Evolutionary conservation across 306 rosid species (phyloP).

Genomic region (Styphnolobium japonicum): DNA sequence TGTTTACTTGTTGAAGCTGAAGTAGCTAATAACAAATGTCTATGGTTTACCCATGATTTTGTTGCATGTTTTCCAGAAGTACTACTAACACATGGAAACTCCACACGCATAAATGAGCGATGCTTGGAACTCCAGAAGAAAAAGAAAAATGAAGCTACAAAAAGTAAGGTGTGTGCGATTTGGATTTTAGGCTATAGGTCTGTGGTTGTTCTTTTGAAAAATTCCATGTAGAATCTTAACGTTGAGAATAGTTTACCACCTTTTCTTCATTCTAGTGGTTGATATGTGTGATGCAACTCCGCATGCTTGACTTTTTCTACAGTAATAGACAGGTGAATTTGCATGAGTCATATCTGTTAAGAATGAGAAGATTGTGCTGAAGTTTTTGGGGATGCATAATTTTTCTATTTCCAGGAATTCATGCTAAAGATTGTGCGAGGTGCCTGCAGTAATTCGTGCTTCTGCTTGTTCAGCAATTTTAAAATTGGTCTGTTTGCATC

Average conservation of each 20-base stretch:
- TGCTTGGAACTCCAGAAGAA: slow-evolving; percentile 89
- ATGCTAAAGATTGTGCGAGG: no score
- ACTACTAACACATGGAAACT: slow-evolving; percentile 56
- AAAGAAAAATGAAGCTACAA: slow-evolving; percentile 60
- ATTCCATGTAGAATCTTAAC: not conserved
- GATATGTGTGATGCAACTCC: not conserved
- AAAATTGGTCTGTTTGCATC: not conserved
- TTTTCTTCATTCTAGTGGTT: not conserved
- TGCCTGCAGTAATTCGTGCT: not conserved
- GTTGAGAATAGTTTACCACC: not conserved
- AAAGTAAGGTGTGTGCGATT: slow-evolving; percentile 59
- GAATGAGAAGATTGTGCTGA: not conserved
- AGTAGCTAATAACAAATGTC: slow-evolving; percentile 6
- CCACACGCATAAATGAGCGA: slow-evolving; percentile 69
- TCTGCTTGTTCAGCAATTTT: slow-evolving; percentile 7
- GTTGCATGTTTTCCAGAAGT: slow-evolving; percentile 54
- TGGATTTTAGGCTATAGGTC: not conserved
- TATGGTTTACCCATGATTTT: slow-evolving; percentile 20
- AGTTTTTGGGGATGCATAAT: slow-evolving; percentile 3
- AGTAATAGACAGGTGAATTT: not conserved
- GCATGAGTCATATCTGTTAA: not conserved
- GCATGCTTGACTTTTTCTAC: not conserved
- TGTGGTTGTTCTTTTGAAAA: not conserved
- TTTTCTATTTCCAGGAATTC: not conserved
- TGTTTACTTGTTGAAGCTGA: not conserved